Evolutionary conservation across 768 basidiomycete genomes (phyloP).

Genomic region (Suillus sp.): DNA sequence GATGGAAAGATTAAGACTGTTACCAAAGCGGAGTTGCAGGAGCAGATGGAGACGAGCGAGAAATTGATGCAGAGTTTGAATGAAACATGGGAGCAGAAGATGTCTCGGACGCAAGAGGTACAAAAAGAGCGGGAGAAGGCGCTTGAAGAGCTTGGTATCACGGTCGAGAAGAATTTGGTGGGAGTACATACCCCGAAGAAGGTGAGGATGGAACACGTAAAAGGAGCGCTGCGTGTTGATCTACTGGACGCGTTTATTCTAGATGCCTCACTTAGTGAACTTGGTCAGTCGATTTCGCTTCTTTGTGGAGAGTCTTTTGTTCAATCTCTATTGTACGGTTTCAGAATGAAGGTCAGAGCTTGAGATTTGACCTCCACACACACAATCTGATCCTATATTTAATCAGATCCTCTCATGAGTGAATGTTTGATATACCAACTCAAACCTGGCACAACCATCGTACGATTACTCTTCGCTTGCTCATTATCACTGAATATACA

Average conservation of each 20-base stretch:
- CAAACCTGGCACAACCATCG: constrained; percentile 81
- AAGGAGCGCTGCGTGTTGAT: constrained; percentile 11
- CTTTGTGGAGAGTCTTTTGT: constrained; percentile 5
- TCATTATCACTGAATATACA: constrained; percentile 17
- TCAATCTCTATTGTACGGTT: constrained; percentile 17
- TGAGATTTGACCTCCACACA: constrained; percentile 5
- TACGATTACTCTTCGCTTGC: constrained; percentile 34
- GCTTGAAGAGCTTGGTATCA: constrained; percentile 95
- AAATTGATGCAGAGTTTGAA: constrained; percentile 93
- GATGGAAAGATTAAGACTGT: constrained; percentile 94
- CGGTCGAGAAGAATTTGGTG: constrained; percentile 93
- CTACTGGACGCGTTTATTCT: constrained; percentile 18
- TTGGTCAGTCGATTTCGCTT: constrained; percentile 57
- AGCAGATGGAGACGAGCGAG: constrained; percentile 94
- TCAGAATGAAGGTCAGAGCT: constrained; percentile 69
- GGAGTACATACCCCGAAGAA: constrained; percentile 99
- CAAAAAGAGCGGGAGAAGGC: constrained; percentile 98
- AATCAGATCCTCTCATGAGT: constrained; percentile 90
- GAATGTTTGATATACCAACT: constrained; percentile 94
- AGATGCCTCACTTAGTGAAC: constrained; percentile 96
- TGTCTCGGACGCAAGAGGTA: constrained; percentile 88
- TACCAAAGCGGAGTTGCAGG: constrained; percentile 95
- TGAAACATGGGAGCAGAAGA: constrained; percentile 96
- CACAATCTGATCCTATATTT: constrained; percentile 18
- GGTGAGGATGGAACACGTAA: constrained; percentile 40